Conservation (phyloP, 2,329 filamentous ascomycete genomes). For the Chrysoporthe deuterocubensis region DNA sequence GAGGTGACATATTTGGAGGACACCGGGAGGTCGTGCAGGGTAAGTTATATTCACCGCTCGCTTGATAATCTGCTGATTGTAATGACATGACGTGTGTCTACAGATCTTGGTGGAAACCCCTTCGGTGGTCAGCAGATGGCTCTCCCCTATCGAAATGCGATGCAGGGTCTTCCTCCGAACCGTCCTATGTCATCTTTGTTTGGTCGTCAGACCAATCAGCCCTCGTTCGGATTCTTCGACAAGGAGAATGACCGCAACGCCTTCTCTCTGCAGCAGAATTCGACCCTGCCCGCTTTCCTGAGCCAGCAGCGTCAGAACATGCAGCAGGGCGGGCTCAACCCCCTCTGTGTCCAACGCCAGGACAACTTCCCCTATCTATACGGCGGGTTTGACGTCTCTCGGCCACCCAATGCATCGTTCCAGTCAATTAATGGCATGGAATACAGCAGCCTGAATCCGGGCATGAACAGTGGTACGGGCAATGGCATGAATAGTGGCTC, state of each 20-base stretch:
- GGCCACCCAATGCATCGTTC: constrained; percentile 14
- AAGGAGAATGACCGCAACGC: constrained; percentile 33
- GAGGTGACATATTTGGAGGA: constrained; percentile 18
- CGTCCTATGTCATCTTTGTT: constrained; percentile 27
- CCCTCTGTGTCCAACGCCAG: constrained; percentile 39
- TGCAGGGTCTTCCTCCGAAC: constrained; percentile 26
- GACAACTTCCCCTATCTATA: constrained; percentile 32
- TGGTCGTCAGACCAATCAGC: not conserved
- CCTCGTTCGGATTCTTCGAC: constrained; percentile 25
- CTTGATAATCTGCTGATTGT: not conserved
- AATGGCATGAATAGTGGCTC: constrained; percentile 18
- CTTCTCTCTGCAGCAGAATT: constrained; percentile 20
- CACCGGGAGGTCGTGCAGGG: constrained; percentile 13
- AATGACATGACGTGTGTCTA: not conserved
- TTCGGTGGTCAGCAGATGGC: constrained; percentile 1
- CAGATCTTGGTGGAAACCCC: constrained; percentile 2
- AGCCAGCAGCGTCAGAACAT: constrained; percentile 20
- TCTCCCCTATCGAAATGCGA: constrained; percentile 17
- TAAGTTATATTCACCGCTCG: not conserved
- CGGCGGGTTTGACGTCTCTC: constrained; percentile 19
- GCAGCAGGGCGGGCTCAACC: constrained; percentile 37
- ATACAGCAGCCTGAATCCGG: constrained; percentile 7
- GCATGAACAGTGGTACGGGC: not conserved
- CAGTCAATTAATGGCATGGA: constrained; percentile 12
- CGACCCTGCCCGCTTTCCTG: constrained; percentile 12